Evolutionary conservation across 2,329 filamentous ascomycete species (phyloP), one percentile per base, ranked within the genome.

Genomic region (Sordariomycetes sp.): DNA sequence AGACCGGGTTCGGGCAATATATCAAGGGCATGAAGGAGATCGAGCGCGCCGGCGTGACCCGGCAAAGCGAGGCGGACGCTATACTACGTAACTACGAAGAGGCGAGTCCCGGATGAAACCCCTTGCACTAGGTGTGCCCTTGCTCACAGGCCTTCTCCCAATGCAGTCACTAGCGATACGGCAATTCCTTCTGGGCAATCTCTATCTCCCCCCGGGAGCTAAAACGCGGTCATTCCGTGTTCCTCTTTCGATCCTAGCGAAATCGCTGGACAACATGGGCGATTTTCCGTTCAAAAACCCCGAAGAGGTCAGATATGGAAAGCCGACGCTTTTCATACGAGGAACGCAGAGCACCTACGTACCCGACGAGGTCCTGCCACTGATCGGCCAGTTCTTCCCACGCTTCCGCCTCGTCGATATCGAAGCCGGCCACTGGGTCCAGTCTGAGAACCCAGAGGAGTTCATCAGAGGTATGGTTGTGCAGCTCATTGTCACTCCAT

Each of bases 161-260:
- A 4, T 17, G 66, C 56, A 84, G 76, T 82, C 85, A 15, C 70
- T 95, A 4, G 75, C 84, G 0, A 86, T 99, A 62, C 85, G 94
- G 2, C 91, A 96, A 66, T 99, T 97, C 69, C 79, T 99, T 17
- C 80, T 99, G 1, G 89, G 88, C 12, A 99, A 97, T 67, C 75
- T 97, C 45, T 71, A 86, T 62, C 81, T 84, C 5, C 74, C 77
- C 0, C 48, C 63, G 10, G 71, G 68, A 17, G 72, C 76, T 55
- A 75, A 79, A 35, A 74, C 74, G 2, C 79, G 87, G 64, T 84
- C 81, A 63, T 96, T 94, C 72, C 81, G 89, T 32, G 83, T 97
- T 2, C 92, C 94, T 0, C 73, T 99, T 12, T 76, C 79, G 53
- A 84, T 81, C 2, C 74, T 99, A 0, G 84, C 78, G 3, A 75